phyloP scores from a whole-genome alignment of 2,329 filamentous ascomycete species.

The Arthrobotrys pseudoclavata region DNA sequence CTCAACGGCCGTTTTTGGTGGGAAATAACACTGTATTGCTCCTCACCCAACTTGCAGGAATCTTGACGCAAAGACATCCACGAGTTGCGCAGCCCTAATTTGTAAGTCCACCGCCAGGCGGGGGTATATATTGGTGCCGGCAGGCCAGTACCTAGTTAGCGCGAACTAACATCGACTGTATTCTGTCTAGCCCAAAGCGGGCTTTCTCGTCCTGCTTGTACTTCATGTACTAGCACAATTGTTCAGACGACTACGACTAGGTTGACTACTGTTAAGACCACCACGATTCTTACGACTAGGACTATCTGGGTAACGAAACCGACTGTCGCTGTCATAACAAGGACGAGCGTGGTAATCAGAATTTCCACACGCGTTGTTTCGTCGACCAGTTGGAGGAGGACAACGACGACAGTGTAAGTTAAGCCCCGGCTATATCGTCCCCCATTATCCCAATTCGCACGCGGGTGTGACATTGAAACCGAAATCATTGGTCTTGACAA shows the following conservation, averaged over 20 bases:
- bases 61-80: not conserved
- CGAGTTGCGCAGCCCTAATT: slow-evolving; percentile 13
- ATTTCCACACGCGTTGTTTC: slow-evolving; percentile 8
- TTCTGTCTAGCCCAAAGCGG: slow-evolving; percentile 1
- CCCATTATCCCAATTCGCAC: not conserved
- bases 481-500: not conserved
- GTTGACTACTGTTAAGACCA: not conserved
- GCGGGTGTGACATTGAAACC: not conserved
- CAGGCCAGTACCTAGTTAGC: not conserved
- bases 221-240: slow-evolving; percentile 5
- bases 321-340: not conserved
- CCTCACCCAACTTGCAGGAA: slow-evolving; percentile 2
- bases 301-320: slow-evolving; percentile 11
- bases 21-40: slow-evolving; percentile 36
- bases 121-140: too few relatives aligned
- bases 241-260: not conserved
- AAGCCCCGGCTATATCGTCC: not conserved
- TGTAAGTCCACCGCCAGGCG: slow-evolving; percentile 27
- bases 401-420: slow-evolving; percentile 17
- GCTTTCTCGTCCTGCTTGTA: slow-evolving; percentile 20
- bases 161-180: not conserved
- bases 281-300: not conserved
- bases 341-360: slow-evolving; percentile 20
- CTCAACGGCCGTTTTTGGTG: slow-evolving; percentile 24
- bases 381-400: not conserved